Evolutionary conservation across 2,329 filamentous ascomycete genomes (phyloP).

Genomic region (Cercospora beticola): DNA sequence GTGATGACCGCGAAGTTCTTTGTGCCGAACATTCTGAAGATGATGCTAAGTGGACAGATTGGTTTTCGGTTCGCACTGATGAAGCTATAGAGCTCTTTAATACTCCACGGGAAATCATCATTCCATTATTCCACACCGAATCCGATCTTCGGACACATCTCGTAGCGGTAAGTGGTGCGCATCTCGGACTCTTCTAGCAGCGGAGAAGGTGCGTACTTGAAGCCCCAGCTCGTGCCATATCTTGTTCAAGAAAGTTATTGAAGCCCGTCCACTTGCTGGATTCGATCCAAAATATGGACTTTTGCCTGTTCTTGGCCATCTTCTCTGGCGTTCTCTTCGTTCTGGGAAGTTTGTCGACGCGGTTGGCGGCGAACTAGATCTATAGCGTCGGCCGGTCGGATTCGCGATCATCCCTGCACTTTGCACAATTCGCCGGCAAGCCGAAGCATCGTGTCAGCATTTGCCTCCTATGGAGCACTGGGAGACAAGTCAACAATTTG

Average conservation of each 20-base stretch:
- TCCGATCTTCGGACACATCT: not conserved
- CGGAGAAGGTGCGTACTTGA: not conserved
- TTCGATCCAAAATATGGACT: not conserved
- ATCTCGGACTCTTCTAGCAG: not conserved
- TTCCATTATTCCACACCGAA: not conserved
- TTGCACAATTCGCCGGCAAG: constrained; percentile 4
- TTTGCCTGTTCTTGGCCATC: not conserved
- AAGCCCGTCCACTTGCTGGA: not conserved
- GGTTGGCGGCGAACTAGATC: not conserved
- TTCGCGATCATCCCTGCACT: constrained; percentile 4
- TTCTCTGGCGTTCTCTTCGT: not conserved
- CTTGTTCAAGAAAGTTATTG: not conserved
- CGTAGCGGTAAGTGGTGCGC: not conserved
- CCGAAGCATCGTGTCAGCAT: not conserved
- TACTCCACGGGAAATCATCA: not conserved
- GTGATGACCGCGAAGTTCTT: not conserved
- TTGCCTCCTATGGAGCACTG: not conserved
- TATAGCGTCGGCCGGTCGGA: not conserved
- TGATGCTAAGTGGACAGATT: not conserved
- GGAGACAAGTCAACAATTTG: not conserved
- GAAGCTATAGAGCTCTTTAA: not conserved
- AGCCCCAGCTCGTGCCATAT: accelerated
- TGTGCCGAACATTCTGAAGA: not conserved
- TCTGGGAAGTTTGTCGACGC: not conserved
- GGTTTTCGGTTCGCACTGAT: not conserved